Conservation (phyloP, 306 rosid species). For the Begonia masoniana region DNA sequence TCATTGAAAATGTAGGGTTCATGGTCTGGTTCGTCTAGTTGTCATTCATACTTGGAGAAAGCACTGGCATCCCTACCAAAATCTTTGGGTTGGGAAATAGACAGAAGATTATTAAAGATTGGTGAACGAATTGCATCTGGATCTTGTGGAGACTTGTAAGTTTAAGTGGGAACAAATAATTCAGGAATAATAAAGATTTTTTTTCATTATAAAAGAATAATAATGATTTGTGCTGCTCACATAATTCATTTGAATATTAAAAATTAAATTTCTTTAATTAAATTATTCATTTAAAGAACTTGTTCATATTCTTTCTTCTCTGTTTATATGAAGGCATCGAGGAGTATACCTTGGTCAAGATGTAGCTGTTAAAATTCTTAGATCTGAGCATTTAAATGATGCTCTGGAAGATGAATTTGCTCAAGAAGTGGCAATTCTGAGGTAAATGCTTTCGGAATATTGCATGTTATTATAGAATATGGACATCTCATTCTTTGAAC, state of each 20-base stretch:
- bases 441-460: slow-evolving; percentile 27
- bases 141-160: slow-evolving; percentile 97
- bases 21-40: slow-evolving; percentile 70
- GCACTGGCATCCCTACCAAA: slow-evolving; percentile 35
- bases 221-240: too few species aligned
- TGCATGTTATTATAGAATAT: too few species aligned
- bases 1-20: slow-evolving; percentile 47
- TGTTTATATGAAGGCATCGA: slow-evolving; percentile 37
- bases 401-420: slow-evolving; percentile 86
- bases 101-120: slow-evolving; percentile 70
- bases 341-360: slow-evolving; percentile 86
- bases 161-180: slow-evolving; percentile 9
- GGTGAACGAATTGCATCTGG: slow-evolving; percentile 94
- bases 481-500: too few species aligned
- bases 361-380: slow-evolving; percentile 91
- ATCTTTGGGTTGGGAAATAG: slow-evolving; percentile 86
- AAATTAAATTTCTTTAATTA: too few species aligned
- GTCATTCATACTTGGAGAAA: slow-evolving; percentile 52
- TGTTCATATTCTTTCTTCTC: background rate
- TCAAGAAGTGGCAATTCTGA: slow-evolving; percentile 87
- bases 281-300: too few species aligned
- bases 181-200: too few species aligned
- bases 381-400: slow-evolving; percentile 72
- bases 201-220: too few species aligned
- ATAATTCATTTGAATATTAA: too few species aligned